A percentile compares a stretch with the other conserved stretches of the same genome.
These are phyloP conservation scores for Chlamydomonas incerta DNA, from an alignment of 139 green algal genomes.

Conservation along the genomic window DNA sequence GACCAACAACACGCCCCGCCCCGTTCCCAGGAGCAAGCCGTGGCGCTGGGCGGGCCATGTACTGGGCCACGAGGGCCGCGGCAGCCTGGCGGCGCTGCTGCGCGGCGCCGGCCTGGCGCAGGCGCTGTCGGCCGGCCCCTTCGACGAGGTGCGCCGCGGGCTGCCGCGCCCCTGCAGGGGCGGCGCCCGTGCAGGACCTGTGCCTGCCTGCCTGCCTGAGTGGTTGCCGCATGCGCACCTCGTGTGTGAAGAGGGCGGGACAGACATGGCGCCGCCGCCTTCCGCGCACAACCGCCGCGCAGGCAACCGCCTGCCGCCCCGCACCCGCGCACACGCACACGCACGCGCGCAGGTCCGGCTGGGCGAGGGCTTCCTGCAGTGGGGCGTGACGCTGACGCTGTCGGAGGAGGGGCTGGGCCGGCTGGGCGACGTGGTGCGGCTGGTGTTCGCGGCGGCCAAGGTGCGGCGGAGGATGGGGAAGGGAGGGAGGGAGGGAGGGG, in stretches of 20 bases:
- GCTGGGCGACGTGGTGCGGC: slow-evolving; percentile 38
- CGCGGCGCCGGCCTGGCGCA: slow-evolving; percentile 59
- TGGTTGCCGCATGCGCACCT: too few species aligned
- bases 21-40: slow-evolving; percentile 53
- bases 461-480: not conserved
- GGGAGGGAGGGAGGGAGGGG: not conserved
- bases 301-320: too few species aligned
- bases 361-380: slow-evolving; percentile 63
- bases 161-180: too few species aligned
- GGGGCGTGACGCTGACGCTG: slow-evolving; percentile 56
- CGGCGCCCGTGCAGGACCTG: too few species aligned
- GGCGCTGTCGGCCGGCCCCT: slow-evolving; percentile 16
- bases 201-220: too few species aligned
- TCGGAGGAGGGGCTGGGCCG: slow-evolving; percentile 46
- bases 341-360: slow-evolving; percentile 24
- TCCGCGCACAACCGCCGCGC: too few species aligned
- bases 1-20: not conserved
- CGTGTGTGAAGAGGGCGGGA: too few species aligned
- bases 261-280: too few species aligned
- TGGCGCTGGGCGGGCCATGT: slow-evolving; percentile 63
- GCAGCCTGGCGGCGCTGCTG: slow-evolving; percentile 54
- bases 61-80: slow-evolving; percentile 62
- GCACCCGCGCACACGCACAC: too few species aligned
- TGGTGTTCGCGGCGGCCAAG: slow-evolving; percentile 27
- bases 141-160: slow-evolving; percentile 16